phyloP scores from a whole-genome alignment of 306 rosid species.

The Amphicarpaea edgeworthii region DNA sequence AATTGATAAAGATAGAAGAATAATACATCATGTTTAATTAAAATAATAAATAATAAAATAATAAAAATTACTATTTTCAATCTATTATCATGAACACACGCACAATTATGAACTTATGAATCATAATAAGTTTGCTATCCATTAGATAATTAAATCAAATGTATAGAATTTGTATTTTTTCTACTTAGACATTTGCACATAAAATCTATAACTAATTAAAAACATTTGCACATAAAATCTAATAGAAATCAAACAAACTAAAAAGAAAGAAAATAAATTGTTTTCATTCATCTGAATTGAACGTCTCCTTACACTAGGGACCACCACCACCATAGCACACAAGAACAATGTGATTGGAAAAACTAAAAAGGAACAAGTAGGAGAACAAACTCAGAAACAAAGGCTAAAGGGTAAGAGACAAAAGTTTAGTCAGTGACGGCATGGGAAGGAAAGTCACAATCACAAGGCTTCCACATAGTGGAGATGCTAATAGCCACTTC shows the following conservation, averaged over 20 bases:
- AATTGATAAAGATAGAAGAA: too few relatives aligned
- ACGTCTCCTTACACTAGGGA: constrained; percentile 3
- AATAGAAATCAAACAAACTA: neutral
- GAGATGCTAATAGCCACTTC: neutral
- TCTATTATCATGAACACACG: too few relatives aligned
- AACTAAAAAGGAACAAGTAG: constrained; percentile 2
- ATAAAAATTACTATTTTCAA: too few relatives aligned
- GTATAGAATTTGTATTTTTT: neutral
- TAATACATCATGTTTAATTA: too few relatives aligned
- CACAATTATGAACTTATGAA: too few relatives aligned
- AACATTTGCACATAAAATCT: too few relatives aligned
- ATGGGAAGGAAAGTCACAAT: neutral
- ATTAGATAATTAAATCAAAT: too few relatives aligned
- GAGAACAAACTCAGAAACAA: constrained; percentile 1
- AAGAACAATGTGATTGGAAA: neutral
- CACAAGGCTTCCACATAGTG: neutral
- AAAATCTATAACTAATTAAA: too few relatives aligned
- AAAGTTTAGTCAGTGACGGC: neutral
- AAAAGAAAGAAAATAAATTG: neutral
- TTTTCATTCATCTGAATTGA: neutral
- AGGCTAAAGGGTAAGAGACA: neutral
- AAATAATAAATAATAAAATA: too few relatives aligned
- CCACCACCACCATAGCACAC: neutral
- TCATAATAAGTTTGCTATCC: too few relatives aligned
- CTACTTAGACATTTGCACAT: neutral